Evolutionary conservation across 2,329 filamentous ascomycete genomes (phyloP).

Genomic region (Penicillium sp.): DNA sequence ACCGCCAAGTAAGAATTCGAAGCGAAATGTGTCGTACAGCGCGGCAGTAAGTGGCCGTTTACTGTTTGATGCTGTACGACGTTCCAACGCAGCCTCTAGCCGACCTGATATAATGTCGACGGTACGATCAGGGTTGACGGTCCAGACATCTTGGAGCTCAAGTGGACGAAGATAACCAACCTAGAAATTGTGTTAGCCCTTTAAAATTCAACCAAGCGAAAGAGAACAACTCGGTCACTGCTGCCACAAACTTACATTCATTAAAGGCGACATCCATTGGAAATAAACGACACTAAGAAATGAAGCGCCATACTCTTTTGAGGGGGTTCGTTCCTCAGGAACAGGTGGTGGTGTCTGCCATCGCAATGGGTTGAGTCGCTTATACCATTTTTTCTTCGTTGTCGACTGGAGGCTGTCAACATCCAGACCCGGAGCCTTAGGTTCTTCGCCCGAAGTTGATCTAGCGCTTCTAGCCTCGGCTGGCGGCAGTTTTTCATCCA

Average conservation of each 20-base stretch:
- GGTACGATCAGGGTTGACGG: slow-evolving; percentile 77
- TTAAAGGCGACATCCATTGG: slow-evolving; percentile 86
- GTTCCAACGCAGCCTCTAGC: slow-evolving; percentile 68
- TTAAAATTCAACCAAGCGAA: neutral
- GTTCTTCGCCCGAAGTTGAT: slow-evolving; percentile 16
- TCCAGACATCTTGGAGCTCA: slow-evolving; percentile 83
- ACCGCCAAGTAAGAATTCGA: slow-evolving; percentile 85
- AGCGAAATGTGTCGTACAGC: slow-evolving; percentile 80
- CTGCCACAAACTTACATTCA: slow-evolving; percentile 60
- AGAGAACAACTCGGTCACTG: neutral
- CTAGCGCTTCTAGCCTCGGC: slow-evolving; percentile 8
- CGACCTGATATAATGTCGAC: slow-evolving; percentile 68
- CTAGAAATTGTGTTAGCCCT: slow-evolving; percentile 41
- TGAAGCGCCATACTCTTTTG: slow-evolving; percentile 70
- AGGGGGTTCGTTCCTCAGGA: slow-evolving; percentile 55
- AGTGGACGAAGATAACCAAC: slow-evolving; percentile 82
- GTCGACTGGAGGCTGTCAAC: neutral
- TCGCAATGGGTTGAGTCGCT: slow-evolving; percentile 46
- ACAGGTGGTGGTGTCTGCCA: slow-evolving; percentile 55
- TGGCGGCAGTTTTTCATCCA: slow-evolving; percentile 18
- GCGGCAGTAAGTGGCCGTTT: slow-evolving; percentile 76
- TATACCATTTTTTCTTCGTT: slow-evolving; percentile 37
- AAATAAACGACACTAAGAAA: slow-evolving; percentile 78
- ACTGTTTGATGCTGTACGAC: slow-evolving; percentile 65
- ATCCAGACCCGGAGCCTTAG: slow-evolving; percentile 9